Percentiles rank a stretch among this genome's conserved stretches.
Evolutionary conservation across 148 eudicot species (phyloP).

Genomic region (Polygonum aviculare): DNA sequence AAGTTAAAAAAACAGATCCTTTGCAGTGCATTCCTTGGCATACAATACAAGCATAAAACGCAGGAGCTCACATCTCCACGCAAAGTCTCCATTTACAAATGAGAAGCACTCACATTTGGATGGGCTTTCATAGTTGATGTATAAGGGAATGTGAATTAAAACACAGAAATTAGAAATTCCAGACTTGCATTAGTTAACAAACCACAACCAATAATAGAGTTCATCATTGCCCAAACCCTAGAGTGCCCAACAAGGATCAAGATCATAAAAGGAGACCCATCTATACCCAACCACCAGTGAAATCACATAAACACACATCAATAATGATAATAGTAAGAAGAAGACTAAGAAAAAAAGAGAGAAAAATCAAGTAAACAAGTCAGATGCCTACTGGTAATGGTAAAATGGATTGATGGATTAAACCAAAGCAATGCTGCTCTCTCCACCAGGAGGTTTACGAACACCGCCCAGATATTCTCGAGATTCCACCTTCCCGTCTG

Average conservation of each 20-base stretch:
- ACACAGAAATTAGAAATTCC: not conserved
- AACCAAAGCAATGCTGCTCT: slow-evolving; percentile 92
- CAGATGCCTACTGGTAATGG: slow-evolving; percentile 5
- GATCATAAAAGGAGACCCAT: not conserved
- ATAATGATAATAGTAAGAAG: not conserved
- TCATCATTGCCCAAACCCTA: not conserved
- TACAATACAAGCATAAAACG: slow-evolving; percentile 1
- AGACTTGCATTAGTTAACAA: slow-evolving; percentile 11
- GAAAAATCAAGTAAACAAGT: not conserved
- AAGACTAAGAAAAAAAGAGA: not conserved
- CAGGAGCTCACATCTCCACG: not conserved
- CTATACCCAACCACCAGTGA: slow-evolving; percentile 10
- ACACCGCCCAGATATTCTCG: slow-evolving; percentile 86
- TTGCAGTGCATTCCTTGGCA: not conserved
- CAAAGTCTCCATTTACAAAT: slow-evolving; percentile 1
- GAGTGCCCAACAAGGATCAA: slow-evolving; percentile 3
- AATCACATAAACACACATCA: slow-evolving; percentile 11
- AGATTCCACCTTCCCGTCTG: slow-evolving; percentile 81
- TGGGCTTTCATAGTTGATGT: not conserved
- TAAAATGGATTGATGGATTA: slow-evolving; percentile 18
- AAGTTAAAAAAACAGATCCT: not conserved
- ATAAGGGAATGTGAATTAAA: too few relatives aligned
- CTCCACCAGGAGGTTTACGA: slow-evolving; percentile 96
- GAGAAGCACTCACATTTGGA: not conserved
- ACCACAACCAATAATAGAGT: slow-evolving; percentile 4